Base-by-base conservation (phyloP, 495 filamentous ascomycete genomes). In the Collariella sp. region DNA sequence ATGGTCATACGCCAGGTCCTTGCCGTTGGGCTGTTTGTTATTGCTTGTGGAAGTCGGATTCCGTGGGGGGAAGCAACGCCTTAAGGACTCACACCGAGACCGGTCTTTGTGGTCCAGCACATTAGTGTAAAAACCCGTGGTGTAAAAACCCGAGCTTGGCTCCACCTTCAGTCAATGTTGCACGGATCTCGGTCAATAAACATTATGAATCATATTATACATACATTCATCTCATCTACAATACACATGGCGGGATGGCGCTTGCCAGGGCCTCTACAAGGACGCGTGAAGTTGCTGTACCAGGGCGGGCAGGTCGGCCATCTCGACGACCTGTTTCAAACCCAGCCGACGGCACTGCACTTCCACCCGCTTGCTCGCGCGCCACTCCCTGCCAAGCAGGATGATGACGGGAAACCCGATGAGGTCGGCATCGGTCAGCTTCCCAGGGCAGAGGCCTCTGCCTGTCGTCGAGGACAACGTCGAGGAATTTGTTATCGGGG, bases 321-420 rank as follows among this genome's bases (percentile, higher is more conserved):
- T 24, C 2, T 51, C 35, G 12, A 75, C 62, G 1, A 52, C 11
- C 7, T 65, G 58, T 12, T 58, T 61, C n/a, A 65, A 34, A 1
- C 45, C 54, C 0, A 72, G 72, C 46, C 78, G 76, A 50, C 88
- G 78, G 63, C 88, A 89, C 62, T 95, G 87, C 34, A 96, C 80
- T 62, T 96, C 91, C 41, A 84, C 76, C 19, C 73, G 71, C 45
- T 73, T 72, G 6, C 79, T 73, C 19, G 77, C 73, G 58, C 67
- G 77, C 90, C 91, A 96, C 16, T 71, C 75, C 56, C 79, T 84
- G 3, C 91, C 91, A 34, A 95, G 71, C 15, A 94, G 72, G 1
- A 94, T 70, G 20, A 94, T 77, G 13, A 97, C 69, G 0, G 91
- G 91, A 67, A 90, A 95, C 12, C 91, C 91, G 55, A 95, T 79